phyloP scores from a whole-genome alignment of 352 stramenopile species.

The Phytophthora pisi region DNA sequence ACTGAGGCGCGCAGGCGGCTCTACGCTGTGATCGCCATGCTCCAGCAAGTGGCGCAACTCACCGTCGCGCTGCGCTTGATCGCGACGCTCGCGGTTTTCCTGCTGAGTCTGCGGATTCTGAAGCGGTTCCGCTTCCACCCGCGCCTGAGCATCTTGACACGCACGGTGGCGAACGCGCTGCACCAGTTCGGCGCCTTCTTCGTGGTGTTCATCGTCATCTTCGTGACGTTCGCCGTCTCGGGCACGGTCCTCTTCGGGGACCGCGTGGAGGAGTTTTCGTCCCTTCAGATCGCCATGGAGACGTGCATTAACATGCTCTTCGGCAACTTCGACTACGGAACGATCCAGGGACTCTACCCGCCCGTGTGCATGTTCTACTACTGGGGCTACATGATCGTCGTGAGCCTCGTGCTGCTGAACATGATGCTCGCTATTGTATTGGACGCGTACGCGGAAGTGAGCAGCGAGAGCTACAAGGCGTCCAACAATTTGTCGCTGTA shows the following conservation, averaged over 20 bases:
- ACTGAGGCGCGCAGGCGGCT: constrained; percentile 26
- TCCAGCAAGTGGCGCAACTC: constrained; percentile 20
- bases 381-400: constrained; percentile 68
- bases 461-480: constrained; percentile 36
- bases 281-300: constrained; percentile 46
- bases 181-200: constrained; percentile 61
- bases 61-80: constrained; percentile 27
- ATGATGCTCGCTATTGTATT: constrained; percentile 80
- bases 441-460: constrained; percentile 32
- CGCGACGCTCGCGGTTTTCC: constrained; percentile 21
- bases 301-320: constrained; percentile 76
- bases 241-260: constrained; percentile 65
- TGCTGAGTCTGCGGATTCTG: constrained; percentile 29
- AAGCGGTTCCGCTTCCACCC: constrained; percentile 37
- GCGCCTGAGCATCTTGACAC: constrained; percentile 26
- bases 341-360: constrained; percentile 46
- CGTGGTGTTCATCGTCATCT: constrained; percentile 63
- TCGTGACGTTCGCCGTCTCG: constrained; percentile 55
- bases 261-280: constrained; percentile 53
- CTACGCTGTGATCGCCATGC: constrained; percentile 20
- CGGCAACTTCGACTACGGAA: constrained; percentile 62
- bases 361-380: constrained; percentile 67
- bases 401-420: constrained; percentile 60
- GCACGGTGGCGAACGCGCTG: constrained; percentile 40
- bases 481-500: constrained; percentile 27